Evolutionary conservation across 2,329 filamentous ascomycete genomes (phyloP), one percentile per base, ranked within the genome.

Genomic region (Tolypocladium ovalisporum): DNA sequence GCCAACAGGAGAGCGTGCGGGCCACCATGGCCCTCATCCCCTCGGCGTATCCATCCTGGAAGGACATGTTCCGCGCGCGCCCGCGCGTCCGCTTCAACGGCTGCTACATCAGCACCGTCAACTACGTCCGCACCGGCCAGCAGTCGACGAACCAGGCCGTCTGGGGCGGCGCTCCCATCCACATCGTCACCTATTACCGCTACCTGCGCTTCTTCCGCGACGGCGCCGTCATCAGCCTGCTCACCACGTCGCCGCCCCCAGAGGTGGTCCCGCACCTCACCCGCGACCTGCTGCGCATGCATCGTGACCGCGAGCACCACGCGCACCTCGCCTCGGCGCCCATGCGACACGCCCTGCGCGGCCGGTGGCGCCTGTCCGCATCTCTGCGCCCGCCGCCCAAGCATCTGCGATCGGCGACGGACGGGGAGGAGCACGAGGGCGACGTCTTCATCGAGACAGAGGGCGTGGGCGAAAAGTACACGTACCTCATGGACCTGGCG

Each of bases 151-250:
- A 85, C 62, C 85, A 85, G 56, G 75, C 87, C 22, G 87, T 88
- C 1, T 96, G 92, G 90, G 76, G 77, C 65, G 87, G 82, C 29
- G 57, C 57, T 37, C 92, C 92, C 10, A 87, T 97, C 39, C 91
- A 96, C 69, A 95, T 97, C 58, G 91, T 99, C 54, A 99, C 94
- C 0, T 99, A 97, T 75, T 99, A 96, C 75, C 90, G 94, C 58
- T 99, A 97, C 73, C 82, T 99, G 4, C 89, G 94, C 56, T 94
- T 99, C 76, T 94, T 94, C 75, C 88, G 91, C 29, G 90, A 97
- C 70, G 94, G 94, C 34, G 87, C 88, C 1, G 84, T 82, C 62
- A 85, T 97, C 59, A 90, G 86, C 56, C 79, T 99, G 1, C 80
- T 95, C 39, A 90, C 88, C 0, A 95, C 89, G 0, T 74, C 82